A percentile compares a stretch with the other conserved stretches of the same genome.
phyloP scores from a whole-genome alignment of 2,329 filamentous ascomycete species.

The Paraconiothyrium brasiliense region DNA sequence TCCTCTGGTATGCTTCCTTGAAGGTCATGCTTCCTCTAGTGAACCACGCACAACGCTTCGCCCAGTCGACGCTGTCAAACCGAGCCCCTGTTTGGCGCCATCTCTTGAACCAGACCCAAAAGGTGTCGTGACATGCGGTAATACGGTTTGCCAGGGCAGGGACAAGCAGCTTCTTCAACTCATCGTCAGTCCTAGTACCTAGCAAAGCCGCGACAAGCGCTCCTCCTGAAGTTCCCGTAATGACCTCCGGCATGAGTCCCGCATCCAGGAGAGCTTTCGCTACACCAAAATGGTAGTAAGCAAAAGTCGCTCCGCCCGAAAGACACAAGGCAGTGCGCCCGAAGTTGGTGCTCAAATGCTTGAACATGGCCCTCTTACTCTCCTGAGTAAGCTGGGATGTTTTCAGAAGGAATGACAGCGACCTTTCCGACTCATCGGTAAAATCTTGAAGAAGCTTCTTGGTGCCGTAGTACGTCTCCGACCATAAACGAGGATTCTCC shows the following conservation, averaged over 20 bases:
- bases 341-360: slow-evolving; percentile 88
- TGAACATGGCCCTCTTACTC: slow-evolving; percentile 83
- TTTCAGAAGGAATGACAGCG: slow-evolving; percentile 72
- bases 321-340: slow-evolving; percentile 92
- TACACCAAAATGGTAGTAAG: slow-evolving; percentile 96
- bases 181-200: slow-evolving; percentile 89
- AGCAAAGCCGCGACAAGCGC: slow-evolving; percentile 88
- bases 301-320: slow-evolving; percentile 92
- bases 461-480: slow-evolving; percentile 97
- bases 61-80: slow-evolving; percentile 95
- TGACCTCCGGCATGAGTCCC: slow-evolving; percentile 86
- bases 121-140: slow-evolving; percentile 82
- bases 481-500: slow-evolving; percentile 94
- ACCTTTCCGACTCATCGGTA: slow-evolving; percentile 80
- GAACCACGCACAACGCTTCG: slow-evolving; percentile 86
- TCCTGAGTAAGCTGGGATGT: slow-evolving; percentile 74
- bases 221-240: slow-evolving; percentile 94
- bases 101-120: slow-evolving; percentile 77
- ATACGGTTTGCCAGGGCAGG: slow-evolving; percentile 88
- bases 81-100: slow-evolving; percentile 95
- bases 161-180: slow-evolving; percentile 83
- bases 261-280: slow-evolving; percentile 89
- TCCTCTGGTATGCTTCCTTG: slow-evolving; percentile 90
- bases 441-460: slow-evolving; percentile 93
- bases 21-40: slow-evolving; percentile 92